Evolutionary conservation across 352 stramenopile species (phyloP), one percentile per base, ranked within the genome.

Genomic region (Pythium angustatum): DNA sequence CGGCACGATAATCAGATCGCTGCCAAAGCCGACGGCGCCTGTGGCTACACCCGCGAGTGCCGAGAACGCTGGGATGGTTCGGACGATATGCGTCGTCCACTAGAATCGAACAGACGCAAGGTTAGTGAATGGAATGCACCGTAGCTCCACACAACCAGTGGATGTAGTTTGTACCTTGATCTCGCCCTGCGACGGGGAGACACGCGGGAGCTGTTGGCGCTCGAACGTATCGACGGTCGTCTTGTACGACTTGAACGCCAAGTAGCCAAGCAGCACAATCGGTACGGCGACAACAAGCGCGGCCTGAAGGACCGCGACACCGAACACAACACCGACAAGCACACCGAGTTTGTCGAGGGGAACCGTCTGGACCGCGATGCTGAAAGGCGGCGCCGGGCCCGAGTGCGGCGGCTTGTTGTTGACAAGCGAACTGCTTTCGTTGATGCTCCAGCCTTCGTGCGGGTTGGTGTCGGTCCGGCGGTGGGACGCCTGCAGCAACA

Each of bases 181-280:
- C 38, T 70, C 63, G 19, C 63, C 63, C 27, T 70, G 28, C 15
- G 22, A 33, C 4, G 36, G 30, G 8, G 36, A n/a, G 8, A 45
- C 63, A 38, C 63, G 63, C 21, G 63, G 63, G 15, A 70, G 36
- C 34, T 70, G 63, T 49, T 70, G 63, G n/a, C 33, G 28, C 41
- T 70, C 63, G 26, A 50, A 64, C 11, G 63, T 52, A 31, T 60
- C 55, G 17, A 61, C 33, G 3, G 54, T 64, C n/a, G 38, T 56
- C 55, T 64, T 55, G 63, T 65, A 48, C 31, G 63, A 52, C 63
- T 70, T 70, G 63, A 65, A 70, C 1, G 55, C 63, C 30, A 70
- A 33, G 63, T 70, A 70, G 6, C 60, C 22, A 17, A 70, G 63
- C 38, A 70, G 50, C 47, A 70, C 49, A 7, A 70, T 19, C 4